Base-by-base conservation (phyloP, 805 yeast species). In the Yarrowia osloensis region DNA sequence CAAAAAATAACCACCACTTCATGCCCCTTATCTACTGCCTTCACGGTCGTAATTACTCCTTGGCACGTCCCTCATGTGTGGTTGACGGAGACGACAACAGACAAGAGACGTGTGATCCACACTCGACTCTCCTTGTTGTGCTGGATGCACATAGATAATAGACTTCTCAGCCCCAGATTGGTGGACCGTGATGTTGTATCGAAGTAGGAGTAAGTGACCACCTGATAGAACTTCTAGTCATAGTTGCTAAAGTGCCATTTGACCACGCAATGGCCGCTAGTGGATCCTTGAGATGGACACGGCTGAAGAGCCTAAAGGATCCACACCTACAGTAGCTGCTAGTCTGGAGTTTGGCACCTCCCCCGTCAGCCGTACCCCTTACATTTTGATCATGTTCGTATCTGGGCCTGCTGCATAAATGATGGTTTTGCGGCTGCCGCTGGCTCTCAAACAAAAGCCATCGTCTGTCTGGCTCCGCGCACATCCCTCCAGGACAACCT, bases 121-220 rank as follows among this genome's bases (percentile, higher is more conserved):
- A n/a, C 17, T 13, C 31, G 13, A 17, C 22, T 22, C 8, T 17
- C 57, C 57, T 50, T 50, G 57, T 49, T 21, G 31, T 24, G 8
- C 54, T n/a, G 21, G 22, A 26, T 24, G 54, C 35, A 47, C 54
- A 3, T 17, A 12, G 11, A 13, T 11, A 50, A 50, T 50, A 50
- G 37, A 31, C 28, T 50, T 50, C 54, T 29, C 35, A 47, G 39
- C 55, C 39, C 55, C 39, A 49, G 57, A 50, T 33, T 50, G 57
- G 57, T 29, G 5, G 57, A 28, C n/a, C n/a, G n/a, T n/a, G n/a
- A n/a, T n/a, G n/a, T n/a, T n/a, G n/a, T n/a, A n/a, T n/a, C n/a
- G n/a, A n/a, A n/a, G n/a, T n/a, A n/a, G n/a, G n/a, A n/a, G n/a
- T n/a, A n/a, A n/a, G n/a, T n/a, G n/a, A n/a, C n/a, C n/a, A n/a